These are phyloP conservation scores for Fusarium stilboides DNA, from an alignment of 2,329 filamentous ascomycete species.

Conservation along the genomic window DNA sequence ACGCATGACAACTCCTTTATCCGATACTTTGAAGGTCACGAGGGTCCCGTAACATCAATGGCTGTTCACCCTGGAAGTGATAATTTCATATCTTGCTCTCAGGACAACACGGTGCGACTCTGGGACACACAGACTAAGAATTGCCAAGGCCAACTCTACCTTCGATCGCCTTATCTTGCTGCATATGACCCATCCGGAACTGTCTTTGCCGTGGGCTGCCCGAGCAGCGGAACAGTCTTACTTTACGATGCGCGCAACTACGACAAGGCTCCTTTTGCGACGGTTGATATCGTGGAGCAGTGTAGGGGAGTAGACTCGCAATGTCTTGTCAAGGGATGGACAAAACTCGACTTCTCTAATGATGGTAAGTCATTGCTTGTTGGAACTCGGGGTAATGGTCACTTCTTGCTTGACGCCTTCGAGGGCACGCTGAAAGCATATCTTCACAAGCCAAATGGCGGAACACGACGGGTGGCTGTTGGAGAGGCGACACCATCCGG, in stretches of 20 bases:
- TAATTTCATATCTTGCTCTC: slow-evolving; percentile 91
- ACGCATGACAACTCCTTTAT: slow-evolving; percentile 98
- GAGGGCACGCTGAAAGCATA: slow-evolving; percentile 84
- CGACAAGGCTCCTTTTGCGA: slow-evolving; percentile 90
- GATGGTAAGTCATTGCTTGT: slow-evolving; percentile 91
- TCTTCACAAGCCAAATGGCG: slow-evolving; percentile 71
- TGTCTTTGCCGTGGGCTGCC: slow-evolving; percentile 91
- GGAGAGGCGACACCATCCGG: slow-evolving; percentile 64
- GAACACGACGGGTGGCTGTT: slow-evolving; percentile 66
- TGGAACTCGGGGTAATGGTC: slow-evolving; percentile 85
- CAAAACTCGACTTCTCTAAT: slow-evolving; percentile 94
- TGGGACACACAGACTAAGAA: slow-evolving; percentile 91
- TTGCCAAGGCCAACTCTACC: slow-evolving; percentile 83
- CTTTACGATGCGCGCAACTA: slow-evolving; percentile 96
- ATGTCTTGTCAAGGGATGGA: slow-evolving; percentile 81
- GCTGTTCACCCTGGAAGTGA: slow-evolving; percentile 89
- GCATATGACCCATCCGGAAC: slow-evolving; percentile 94
- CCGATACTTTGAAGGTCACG: slow-evolving; percentile 95
- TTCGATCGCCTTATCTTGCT: slow-evolving; percentile 85
- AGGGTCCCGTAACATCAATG: slow-evolving; percentile 85
- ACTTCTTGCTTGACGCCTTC: slow-evolving; percentile 95
- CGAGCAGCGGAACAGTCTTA: slow-evolving; percentile 82
- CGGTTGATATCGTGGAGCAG: slow-evolving; percentile 82
- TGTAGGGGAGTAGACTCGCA: slow-evolving; percentile 66
- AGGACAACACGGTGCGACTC: slow-evolving; percentile 90